Conservation (phyloP, 768 basidiomycete species). For the Clitopilus hobsonii region DNA sequence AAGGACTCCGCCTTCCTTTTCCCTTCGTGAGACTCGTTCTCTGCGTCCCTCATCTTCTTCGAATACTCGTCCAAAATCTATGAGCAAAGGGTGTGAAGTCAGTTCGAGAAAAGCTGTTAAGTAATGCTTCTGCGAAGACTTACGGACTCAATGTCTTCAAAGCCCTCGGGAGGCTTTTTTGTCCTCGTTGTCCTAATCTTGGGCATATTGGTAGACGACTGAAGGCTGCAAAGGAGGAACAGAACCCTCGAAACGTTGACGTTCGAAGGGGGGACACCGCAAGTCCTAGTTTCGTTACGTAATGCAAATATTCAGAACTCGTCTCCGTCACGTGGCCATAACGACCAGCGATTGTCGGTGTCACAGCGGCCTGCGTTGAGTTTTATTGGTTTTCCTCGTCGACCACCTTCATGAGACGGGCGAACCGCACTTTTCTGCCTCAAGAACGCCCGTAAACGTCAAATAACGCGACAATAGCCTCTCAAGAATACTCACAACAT, state of each 20-base stretch:
- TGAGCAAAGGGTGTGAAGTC: constrained; percentile 5
- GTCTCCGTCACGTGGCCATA: background rate
- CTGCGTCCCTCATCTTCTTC: constrained; percentile 98
- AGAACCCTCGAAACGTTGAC: background rate
- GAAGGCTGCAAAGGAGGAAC: background rate
- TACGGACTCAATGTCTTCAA: constrained; percentile 86
- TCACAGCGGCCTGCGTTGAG: background rate
- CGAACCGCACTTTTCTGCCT: background rate
- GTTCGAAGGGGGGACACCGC: background rate
- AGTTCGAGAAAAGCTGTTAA: background rate
- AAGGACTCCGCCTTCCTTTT: constrained; percentile 91
- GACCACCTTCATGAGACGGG: background rate
- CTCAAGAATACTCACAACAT: background rate
- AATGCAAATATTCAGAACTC: background rate
- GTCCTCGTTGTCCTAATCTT: constrained; percentile 91
- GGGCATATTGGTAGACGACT: constrained; percentile 58
- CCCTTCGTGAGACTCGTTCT: constrained; percentile 98
- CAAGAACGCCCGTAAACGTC: background rate
- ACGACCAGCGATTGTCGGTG: background rate
- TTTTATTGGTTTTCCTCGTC: background rate
- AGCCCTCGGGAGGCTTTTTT: constrained; percentile 93
- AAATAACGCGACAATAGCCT: background rate
- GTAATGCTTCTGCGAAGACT: constrained; percentile 14
- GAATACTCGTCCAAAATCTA: constrained; percentile 97
- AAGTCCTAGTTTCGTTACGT: constrained; percentile 1